Base-by-base conservation (phyloP, 345 rosid genomes). In the Gossypium arboreum region DNA sequence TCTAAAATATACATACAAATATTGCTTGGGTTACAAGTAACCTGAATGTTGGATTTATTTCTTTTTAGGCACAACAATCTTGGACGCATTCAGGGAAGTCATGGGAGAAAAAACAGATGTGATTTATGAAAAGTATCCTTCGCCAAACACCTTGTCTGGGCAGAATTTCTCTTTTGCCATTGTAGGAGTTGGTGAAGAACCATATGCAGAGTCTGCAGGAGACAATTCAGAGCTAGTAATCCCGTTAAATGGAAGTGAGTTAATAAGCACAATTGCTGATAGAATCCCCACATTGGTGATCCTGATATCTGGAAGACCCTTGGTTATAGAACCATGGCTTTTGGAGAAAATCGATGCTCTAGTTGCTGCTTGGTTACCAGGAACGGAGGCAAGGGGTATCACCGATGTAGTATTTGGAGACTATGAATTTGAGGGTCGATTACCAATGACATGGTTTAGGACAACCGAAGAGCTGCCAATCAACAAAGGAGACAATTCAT, bases 341-440 rank as follows among this genome's bases (percentile, higher is more conserved):
- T 76, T 88, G 80, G 91, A 85, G 69, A 88, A 91, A 81, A 73
- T 82, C 2, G 89, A 89, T 63, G 91, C 90, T 44, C 44, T 92
- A n/a, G 83, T 92, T 20, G 97, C 94, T 55, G 97, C 98, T 55
- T 92, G 98, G 98, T 65, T 92, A 63, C 97, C 97, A 12, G 98
- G 97, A 82, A 89, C 80, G 0, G 97, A 94, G 80, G 97, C 90
- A 45, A 79, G 74, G 50, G 98, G 96, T 34, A 78, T 92, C 2
- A 58, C 90, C 18, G 94, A 92, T 73, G 91, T 89, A 56, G 62
- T 92, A 16, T 90, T 89, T 2, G 98, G 97, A 24, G 88, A 89
- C 80, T 79, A 81, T 55, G 88, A 82, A 56, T 92, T 91, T 43
- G 24, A 73, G 3, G 93, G 97, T 3, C 83, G 73, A 78, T 81